phyloP scores from a whole-genome alignment of 2,329 filamentous ascomycete genomes.

The Capronia coronata region DNA sequence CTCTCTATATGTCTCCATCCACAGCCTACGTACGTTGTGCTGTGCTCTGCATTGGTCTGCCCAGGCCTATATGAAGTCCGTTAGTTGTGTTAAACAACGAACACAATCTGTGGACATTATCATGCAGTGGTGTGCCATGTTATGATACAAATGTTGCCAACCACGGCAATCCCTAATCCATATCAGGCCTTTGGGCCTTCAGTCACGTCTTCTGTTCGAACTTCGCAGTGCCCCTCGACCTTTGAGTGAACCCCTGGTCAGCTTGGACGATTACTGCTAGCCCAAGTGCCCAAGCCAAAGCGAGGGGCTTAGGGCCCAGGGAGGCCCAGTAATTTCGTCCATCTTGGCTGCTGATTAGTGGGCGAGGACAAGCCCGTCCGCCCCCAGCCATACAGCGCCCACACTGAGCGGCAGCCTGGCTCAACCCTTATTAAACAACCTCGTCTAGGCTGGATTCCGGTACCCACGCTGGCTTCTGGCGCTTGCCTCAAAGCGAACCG shows the following conservation, averaged over 20 bases:
- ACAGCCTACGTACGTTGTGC: too few relatives aligned
- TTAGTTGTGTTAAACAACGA: too few relatives aligned
- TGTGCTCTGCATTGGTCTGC: too few relatives aligned
- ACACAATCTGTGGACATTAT: too few relatives aligned
- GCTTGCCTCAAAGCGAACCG: slow-evolving; percentile 18
- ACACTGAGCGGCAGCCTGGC: slow-evolving; percentile 13
- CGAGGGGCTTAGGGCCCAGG: slow-evolving; percentile 3
- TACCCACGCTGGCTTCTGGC: slow-evolving; percentile 18
- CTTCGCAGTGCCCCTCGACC: slow-evolving; percentile 5
- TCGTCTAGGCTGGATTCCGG: slow-evolving; percentile 17
- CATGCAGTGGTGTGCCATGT: too few relatives aligned
- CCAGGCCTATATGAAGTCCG: too few relatives aligned
- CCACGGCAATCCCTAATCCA: too few relatives aligned
- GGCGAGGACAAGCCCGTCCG: slow-evolving; percentile 11
- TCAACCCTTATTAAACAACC: slow-evolving; percentile 15
- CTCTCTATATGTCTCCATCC: too few relatives aligned
- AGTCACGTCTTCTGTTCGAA: not conserved
- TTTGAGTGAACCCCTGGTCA: slow-evolving; percentile 7
- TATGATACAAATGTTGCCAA: too few relatives aligned
- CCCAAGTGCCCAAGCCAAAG: slow-evolving; percentile 8
- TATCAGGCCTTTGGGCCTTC: not conserved
- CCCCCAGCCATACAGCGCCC: slow-evolving; percentile 13
- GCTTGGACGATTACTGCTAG: slow-evolving; percentile 14
- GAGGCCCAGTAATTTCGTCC: not conserved
- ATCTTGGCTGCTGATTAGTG: slow-evolving; percentile 2